A percentile compares a stretch with the other conserved stretches of the same genome.
Conservation (phyloP, 495 filamentous ascomycete genomes). For the Penicillium ochrochloron region DNA sequence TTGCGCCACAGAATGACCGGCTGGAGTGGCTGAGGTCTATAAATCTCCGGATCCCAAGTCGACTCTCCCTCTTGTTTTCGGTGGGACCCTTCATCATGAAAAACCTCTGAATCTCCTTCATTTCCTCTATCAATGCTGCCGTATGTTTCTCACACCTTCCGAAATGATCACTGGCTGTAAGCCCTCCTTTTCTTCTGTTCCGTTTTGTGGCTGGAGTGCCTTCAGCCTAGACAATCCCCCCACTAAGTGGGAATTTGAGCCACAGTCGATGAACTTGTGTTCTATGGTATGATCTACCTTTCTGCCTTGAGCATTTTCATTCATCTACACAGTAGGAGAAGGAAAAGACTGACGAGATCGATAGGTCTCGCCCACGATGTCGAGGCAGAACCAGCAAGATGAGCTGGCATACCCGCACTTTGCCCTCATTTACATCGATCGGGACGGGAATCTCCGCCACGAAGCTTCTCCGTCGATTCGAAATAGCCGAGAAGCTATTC, state of each 20-base stretch:
- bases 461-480: conserved; percentile 43
- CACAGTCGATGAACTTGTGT: conserved; percentile 9
- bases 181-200: conserved; percentile 18
- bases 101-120: neutral
- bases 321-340: neutral
- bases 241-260: conserved; percentile 10
- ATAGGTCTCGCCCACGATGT: conserved; percentile 34
- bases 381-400: conserved; percentile 31
- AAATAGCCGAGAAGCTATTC: conserved; percentile 36
- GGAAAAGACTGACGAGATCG: neutral
- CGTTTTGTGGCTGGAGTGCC: conserved; percentile 12
- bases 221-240: conserved; percentile 1
- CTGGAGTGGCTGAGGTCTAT: conserved; percentile 22
- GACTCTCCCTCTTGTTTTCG: neutral
- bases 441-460: conserved; percentile 41
- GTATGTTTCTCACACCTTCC: conserved; percentile 6
- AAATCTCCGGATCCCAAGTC: conserved; percentile 25
- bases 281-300: conserved; percentile 26
- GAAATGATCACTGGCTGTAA: conserved; percentile 27
- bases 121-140: conserved; percentile 8
- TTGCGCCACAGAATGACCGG: conserved; percentile 10
- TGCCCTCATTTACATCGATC: conserved; percentile 47
- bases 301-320: neutral
- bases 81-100: conserved; percentile 16
- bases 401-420: conserved; percentile 37